These are phyloP conservation scores for Suhomyces pyralidae DNA, from an alignment of 805 yeast species.

Conservation along the genomic window DNA sequence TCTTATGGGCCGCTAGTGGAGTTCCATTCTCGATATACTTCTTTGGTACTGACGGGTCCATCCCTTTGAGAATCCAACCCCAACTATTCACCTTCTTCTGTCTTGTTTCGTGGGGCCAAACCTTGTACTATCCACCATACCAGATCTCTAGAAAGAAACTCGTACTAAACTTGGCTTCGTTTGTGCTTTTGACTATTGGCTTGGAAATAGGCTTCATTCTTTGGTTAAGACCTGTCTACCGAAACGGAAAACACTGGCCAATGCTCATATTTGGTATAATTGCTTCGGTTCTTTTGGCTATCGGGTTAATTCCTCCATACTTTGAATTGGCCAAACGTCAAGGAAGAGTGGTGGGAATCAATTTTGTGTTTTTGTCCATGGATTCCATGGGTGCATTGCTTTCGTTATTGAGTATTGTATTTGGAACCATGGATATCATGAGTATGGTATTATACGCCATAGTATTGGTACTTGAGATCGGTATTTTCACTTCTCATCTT, in stretches of 20 bases:
- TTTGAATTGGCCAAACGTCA: constrained; percentile 73
- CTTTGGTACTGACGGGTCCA: constrained; percentile 61
- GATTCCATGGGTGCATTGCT: constrained; percentile 81
- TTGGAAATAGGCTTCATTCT: constrained; percentile 68
- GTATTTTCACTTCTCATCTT: constrained; percentile 67
- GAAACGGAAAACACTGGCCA: constrained; percentile 66
- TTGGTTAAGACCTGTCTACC: constrained; percentile 59
- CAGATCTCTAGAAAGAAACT: constrained; percentile 34
- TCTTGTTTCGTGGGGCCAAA: constrained; percentile 60
- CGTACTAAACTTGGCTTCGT: constrained; percentile 28
- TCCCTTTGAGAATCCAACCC: constrained; percentile 85
- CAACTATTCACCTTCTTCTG: constrained; percentile 75
- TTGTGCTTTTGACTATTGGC: constrained; percentile 49
- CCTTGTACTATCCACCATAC: constrained; percentile 69
- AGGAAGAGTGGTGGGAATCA: constrained; percentile 87
- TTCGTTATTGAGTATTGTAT: constrained; percentile 56
- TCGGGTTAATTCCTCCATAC: constrained; percentile 87
- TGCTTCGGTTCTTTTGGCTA: constrained; percentile 71
- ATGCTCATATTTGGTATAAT: constrained; percentile 72
- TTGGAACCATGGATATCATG: constrained; percentile 69
- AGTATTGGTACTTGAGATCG: constrained; percentile 72
- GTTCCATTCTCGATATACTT: constrained; percentile 87
- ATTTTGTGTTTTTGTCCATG: constrained; percentile 70
- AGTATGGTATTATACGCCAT: constrained; percentile 74
- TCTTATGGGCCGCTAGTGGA: constrained; percentile 71